Base-by-base conservation (phyloP, 2,329 filamentous ascomycete species). In the Cryphonectria japonica region DNA sequence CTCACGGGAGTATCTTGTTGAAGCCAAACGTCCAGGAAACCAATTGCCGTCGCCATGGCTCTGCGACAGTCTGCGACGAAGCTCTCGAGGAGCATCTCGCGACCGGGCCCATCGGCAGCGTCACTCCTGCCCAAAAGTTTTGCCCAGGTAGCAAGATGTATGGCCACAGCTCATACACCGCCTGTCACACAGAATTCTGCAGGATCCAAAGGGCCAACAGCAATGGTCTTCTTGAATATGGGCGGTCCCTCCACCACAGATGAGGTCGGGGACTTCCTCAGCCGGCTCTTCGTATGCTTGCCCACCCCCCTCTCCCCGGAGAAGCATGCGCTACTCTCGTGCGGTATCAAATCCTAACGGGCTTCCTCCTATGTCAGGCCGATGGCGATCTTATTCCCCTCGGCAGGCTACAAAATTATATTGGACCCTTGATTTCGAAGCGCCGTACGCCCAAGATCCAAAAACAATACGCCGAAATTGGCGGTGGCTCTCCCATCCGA, bases 181-280 rank as follows among this genome's bases (percentile, higher is more conserved):
- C 93, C 93, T 9, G 93, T 96, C 32, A 95, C 93, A 0, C 93
- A 97, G 80, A 87, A 94, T 86, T 85, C 88, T 8, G 88, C 88
- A 0, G 88, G 87, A 16, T 87, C 86, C 59, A 73, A 93, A 78
- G 95, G 95, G 0, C 94, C 95, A 9, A 99, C 96, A 5, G 96
- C 96, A 60, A 98, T 99, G 90, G 96, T 99, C 19, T 98, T 99
- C 78, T 89, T 99, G 83, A 99, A 99, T 83, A 99, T 99, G 96
- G 96, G 96, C 72, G 96, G 96, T 0, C 96, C 96, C 3, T 93
- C 93, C 1, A 97, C 93, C 4, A 92, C 92, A 5, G 89, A 91
- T 75, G 94, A 99, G 83, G 96, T 99, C 50, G 91, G 92, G 76
- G 90, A 92, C 81, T 99, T 98, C 79, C 84, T 99, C 64, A 96